Evolutionary conservation across 352 stramenopile species (phyloP).

Genomic region (Globisporangium mamillatum): DNA sequence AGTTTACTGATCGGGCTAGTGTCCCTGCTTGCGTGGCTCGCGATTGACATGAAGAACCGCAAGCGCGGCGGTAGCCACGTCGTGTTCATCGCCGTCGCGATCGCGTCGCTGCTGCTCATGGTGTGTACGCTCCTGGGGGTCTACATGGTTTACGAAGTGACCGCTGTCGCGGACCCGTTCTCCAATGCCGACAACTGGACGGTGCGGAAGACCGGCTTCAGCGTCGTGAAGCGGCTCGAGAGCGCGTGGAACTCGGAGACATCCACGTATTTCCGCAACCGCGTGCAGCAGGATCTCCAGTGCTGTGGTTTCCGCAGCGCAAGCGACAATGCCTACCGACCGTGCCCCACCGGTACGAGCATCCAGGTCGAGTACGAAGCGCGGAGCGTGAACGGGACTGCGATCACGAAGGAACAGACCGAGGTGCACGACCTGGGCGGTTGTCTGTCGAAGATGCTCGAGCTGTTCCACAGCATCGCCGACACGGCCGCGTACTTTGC

Average conservation of each 20-base stretch:
- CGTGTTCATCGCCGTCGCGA: conserved; percentile 36
- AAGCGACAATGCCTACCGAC: conserved; percentile 39
- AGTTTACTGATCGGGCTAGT: conserved; percentile 29
- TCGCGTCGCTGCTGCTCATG: conserved; percentile 44
- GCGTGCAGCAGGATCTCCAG: conserved; percentile 59
- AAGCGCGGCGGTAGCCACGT: conserved; percentile 29
- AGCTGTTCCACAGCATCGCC: conserved; percentile 40
- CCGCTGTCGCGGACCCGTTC: conserved; percentile 34
- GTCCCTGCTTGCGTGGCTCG: conserved; percentile 49
- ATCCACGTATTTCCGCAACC: conserved; percentile 38
- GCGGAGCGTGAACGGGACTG: conserved; percentile 49
- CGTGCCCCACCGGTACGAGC: conserved; percentile 45
- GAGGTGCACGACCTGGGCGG: conserved; percentile 48
- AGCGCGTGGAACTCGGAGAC: conserved; percentile 40
- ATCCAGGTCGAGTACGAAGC: conserved; percentile 61
- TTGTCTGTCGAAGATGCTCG: conserved; percentile 54
- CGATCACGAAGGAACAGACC: conserved; percentile 40
- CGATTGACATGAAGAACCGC: conserved; percentile 43
- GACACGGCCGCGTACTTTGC: conserved; percentile 42
- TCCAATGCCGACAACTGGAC: conserved; percentile 63
- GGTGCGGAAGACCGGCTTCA: conserved; percentile 67
- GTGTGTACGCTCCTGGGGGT: conserved; percentile 34
- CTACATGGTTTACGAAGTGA: conserved; percentile 63
- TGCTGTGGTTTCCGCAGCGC: conserved; percentile 65
- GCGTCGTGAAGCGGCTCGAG: conserved; percentile 47